Evolutionary conservation across 2,329 filamentous ascomycete species (phyloP), one percentile per base, ranked within the genome.

Genomic region (Fusarium sarcochroum): DNA sequence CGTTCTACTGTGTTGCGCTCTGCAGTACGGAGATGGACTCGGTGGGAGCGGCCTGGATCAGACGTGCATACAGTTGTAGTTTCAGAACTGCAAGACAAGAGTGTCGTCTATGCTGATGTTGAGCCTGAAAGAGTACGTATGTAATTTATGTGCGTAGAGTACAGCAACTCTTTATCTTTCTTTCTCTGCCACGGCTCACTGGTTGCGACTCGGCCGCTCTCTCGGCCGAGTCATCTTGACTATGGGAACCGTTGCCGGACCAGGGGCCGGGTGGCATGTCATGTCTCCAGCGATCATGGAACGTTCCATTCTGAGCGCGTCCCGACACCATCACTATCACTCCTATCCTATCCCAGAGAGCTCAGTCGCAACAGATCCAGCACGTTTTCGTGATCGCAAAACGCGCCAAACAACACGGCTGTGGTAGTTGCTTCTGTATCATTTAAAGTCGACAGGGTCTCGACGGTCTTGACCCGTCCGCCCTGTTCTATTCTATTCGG

Each of bases 261-360:
- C 54, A 66, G 53, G 65, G 60, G 46, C 23, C 50, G 51, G 47
- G 53, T 64, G 52, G 60, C 61, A 54, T 68, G 65, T 59, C 59
- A 51, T 68, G 65, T 51, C 35, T 59, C 65, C 65, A 68, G 65
- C 17, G 46, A 61, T 52, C 54, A 68, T 68, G 65, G 53, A 68
- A 68, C 65, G 65, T 68, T 68, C 65, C 65, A 68, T 69, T 48
- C 47, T 60, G 64, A 55, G 65, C 59, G 40, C 48, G 20, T 50
- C 17, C 53, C 37, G 18, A 48, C 21, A 47, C 30, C 27, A 30
- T 11, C 27, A 30, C 27, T 11, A 17, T 21, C 18, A 41, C 38
- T 21, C n/a, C n/a, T n/a, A n/a, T n/a, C 34, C 27, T 21, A 27
- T 63, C 20, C n/a, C 35, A 37, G 23, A 42, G 32, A 25, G 32